A percentile compares a stretch with the other conserved stretches of the same genome.
phyloP scores from a whole-genome alignment of 148 eudicot species.

The Spergularia bocconei region DNA sequence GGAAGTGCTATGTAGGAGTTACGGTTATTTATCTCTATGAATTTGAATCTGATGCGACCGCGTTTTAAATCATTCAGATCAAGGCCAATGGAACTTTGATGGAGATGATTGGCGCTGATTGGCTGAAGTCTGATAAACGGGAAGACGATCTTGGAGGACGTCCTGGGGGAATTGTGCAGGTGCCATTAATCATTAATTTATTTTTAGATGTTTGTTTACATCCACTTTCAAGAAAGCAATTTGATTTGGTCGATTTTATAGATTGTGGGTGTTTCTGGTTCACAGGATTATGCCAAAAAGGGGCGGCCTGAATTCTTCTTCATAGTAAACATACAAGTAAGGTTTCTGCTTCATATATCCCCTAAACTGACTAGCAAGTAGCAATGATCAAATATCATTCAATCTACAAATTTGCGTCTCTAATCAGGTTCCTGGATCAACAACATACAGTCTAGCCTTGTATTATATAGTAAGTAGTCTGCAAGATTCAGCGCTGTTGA shows the following conservation, averaged over 20 bases:
- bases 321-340: conserved; percentile 65
- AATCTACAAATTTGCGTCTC: no score
- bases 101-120: conserved; percentile 71
- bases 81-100: conserved; percentile 56
- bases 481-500: conserved; percentile 52
- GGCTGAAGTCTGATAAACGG: conserved; percentile 63
- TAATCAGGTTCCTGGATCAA: conserved; percentile 63
- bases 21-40: no score
- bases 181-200: conserved; percentile 16
- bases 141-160: conserved; percentile 73
- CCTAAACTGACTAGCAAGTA: no score
- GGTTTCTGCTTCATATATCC: not conserved
- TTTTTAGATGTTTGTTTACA: not conserved
- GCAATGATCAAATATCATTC: no score
- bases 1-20: no score
- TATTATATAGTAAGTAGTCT: conserved; percentile 58
- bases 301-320: conserved; percentile 66
- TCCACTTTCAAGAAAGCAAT: not conserved
- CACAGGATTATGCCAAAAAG: conserved; percentile 62
- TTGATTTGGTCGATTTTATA: not conserved
- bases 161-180: conserved; percentile 65
- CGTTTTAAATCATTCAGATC: conserved; percentile 33
- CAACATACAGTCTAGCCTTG: conserved; percentile 57
- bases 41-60: not conserved
- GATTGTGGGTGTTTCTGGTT: not conserved